Conservation (phyloP, 2,329 filamentous ascomycete genomes). For the Xylariales sp. region DNA sequence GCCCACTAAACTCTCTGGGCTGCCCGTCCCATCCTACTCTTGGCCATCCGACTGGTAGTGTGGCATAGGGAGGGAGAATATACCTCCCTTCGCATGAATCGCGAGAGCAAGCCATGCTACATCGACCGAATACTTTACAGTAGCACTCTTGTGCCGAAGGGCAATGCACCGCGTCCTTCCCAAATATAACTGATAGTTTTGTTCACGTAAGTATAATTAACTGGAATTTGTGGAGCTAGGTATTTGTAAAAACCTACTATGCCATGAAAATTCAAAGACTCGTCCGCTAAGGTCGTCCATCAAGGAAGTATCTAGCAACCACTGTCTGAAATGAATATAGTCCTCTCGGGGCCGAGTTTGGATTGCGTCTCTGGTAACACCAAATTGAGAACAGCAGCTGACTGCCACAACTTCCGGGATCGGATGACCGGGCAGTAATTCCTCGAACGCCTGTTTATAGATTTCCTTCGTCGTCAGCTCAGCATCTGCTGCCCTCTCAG, state of each 20-base stretch:
- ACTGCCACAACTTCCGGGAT: constrained; percentile 48
- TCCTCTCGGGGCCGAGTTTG: constrained; percentile 41
- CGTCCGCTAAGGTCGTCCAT: constrained; percentile 52
- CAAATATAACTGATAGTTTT: constrained; percentile 59
- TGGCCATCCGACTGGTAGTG: constrained; percentile 60
- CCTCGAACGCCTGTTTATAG: constrained; percentile 36
- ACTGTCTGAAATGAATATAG: constrained; percentile 54
- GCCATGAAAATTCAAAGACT: constrained; percentile 63
- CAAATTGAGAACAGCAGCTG: constrained; percentile 65
- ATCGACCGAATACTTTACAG: constrained; percentile 62
- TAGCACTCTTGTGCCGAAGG: constrained; percentile 59
- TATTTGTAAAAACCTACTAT: constrained; percentile 46
- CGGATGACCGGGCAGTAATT: constrained; percentile 34
- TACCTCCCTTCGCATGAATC: constrained; percentile 54
- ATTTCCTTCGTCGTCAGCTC: constrained; percentile 34
- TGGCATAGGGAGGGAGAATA: constrained; percentile 51
- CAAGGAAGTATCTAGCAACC: constrained; percentile 53
- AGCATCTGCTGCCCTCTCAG: constrained; percentile 30
- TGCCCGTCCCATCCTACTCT: constrained; percentile 46
- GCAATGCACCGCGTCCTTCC: constrained; percentile 54
- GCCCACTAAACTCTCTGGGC: no score
- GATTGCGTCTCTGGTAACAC: constrained; percentile 50
- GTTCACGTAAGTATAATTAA: constrained; percentile 28
- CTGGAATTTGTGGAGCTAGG: no score
- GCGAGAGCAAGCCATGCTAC: constrained; percentile 36